Percentiles rank a stretch among this genome's conserved stretches.
Evolutionary conservation across 257 asterid species (phyloP).

Genomic region (Solanum habrochaites): DNA sequence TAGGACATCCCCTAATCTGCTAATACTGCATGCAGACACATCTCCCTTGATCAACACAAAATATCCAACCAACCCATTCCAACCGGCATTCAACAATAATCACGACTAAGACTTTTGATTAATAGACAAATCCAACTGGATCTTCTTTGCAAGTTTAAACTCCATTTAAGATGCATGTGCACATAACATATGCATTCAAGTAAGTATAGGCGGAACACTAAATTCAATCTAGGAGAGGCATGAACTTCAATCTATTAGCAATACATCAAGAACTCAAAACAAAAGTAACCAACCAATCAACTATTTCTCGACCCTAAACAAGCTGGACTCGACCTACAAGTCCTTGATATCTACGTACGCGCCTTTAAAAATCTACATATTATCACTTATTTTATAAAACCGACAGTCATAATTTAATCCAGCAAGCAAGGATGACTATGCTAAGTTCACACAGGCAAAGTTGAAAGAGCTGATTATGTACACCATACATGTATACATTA

Average conservation of each 20-base stretch:
- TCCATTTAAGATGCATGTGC: neutral
- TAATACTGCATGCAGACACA: neutral
- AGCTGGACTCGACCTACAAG: neutral
- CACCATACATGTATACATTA: neutral
- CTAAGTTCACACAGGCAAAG: neutral
- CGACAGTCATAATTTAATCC: neutral
- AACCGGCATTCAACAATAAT: too few species aligned
- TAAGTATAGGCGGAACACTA: neutral
- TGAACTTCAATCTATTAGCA: neutral
- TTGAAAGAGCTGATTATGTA: neutral
- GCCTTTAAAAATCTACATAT: neutral
- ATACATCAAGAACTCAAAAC: neutral
- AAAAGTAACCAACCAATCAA: neutral
- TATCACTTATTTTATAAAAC: neutral
- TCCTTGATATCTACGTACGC: neutral
- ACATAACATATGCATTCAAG: neutral
- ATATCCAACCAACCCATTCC: too few species aligned
- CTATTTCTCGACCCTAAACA: neutral
- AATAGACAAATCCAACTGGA: neutral
- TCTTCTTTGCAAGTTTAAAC: neutral
- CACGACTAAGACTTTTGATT: too few species aligned
- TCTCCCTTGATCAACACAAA: neutral
- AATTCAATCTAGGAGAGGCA: neutral
- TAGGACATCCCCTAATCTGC: neutral
- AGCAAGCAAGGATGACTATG: neutral